A percentile compares a stretch with the other conserved stretches of the same genome.
phyloP scores from a whole-genome alignment of 129 eudicot species.

The Sambucus nigra region DNA sequence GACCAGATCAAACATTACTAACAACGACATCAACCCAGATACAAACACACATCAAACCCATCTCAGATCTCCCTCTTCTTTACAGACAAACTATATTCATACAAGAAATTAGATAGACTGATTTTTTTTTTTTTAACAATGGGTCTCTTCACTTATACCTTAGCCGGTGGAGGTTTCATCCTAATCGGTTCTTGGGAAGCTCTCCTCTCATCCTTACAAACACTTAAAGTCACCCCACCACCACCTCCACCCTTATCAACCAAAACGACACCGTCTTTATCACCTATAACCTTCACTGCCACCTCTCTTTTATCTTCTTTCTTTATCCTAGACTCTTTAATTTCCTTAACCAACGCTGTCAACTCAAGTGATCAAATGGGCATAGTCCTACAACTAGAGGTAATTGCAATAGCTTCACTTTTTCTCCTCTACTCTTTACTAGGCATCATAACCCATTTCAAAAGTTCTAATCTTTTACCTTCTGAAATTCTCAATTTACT shows the following conservation, averaged over 20 bases:
- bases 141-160: conserved; percentile 57
- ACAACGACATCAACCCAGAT: no score
- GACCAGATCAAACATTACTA: no score
- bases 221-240: conserved; percentile 19
- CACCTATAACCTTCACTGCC: conserved; percentile 34
- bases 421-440: conserved; percentile 50
- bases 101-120: no score
- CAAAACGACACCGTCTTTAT: conserved; percentile 15
- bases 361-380: conserved; percentile 51
- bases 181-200: conserved; percentile 71
- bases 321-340: conserved; percentile 43
- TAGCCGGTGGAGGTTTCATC: conserved; percentile 62
- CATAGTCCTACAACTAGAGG: conserved; percentile 53
- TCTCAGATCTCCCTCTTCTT: no score
- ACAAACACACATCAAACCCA: no score
- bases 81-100: no score
- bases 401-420: conserved; percentile 43
- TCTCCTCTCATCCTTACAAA: conserved; percentile 36
- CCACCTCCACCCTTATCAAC: conserved; percentile 10
- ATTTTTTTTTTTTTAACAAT: no score
- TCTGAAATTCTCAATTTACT: conserved; percentile 36
- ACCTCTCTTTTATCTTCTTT: conserved; percentile 38
- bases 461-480: conserved; percentile 31
- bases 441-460: conserved; percentile 27
- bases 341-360: conserved; percentile 45